phyloP scores from a whole-genome alignment of 768 basidiomycete genomes.

The Austroboletus eburneus region DNA sequence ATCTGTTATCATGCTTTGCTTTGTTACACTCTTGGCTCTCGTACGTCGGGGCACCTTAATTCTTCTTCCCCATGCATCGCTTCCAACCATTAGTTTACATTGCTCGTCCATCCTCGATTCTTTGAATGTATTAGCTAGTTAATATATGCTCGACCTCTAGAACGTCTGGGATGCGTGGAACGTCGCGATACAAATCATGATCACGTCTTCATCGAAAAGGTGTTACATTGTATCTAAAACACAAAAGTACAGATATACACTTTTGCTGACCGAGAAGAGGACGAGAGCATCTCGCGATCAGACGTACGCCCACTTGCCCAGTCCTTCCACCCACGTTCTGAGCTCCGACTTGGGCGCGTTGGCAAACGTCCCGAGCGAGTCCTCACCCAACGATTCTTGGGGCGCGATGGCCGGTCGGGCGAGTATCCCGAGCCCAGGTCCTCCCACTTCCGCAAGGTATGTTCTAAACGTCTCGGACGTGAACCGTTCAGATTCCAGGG shows the following conservation, averaged over 20 bases:
- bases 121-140: conserved; percentile 13
- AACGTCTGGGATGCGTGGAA: not conserved
- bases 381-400: not conserved
- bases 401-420: conserved; percentile 40
- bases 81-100: not conserved
- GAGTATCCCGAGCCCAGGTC: conserved; percentile 86
- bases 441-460: conserved; percentile 91
- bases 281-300: conserved; percentile 18
- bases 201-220: too few relatives aligned
- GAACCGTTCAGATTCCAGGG: conserved; percentile 38
- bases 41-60: not conserved
- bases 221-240: too few relatives aligned
- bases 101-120: not conserved
- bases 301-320: conserved; percentile 40
- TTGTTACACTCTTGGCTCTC: conserved; percentile 1
- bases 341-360: conserved; percentile 28
- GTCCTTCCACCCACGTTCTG: conserved; percentile 31
- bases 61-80: not conserved
- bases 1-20: conserved; percentile 3
- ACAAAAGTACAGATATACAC: too few relatives aligned
- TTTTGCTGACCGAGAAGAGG: too few relatives aligned
- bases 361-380: conserved; percentile 24
- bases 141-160: not conserved
- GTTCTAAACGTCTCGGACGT: conserved; percentile 37
- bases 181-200: too few relatives aligned